phyloP scores from a whole-genome alignment of 139 green algal species.

The Bryopsis sp. region DNA sequence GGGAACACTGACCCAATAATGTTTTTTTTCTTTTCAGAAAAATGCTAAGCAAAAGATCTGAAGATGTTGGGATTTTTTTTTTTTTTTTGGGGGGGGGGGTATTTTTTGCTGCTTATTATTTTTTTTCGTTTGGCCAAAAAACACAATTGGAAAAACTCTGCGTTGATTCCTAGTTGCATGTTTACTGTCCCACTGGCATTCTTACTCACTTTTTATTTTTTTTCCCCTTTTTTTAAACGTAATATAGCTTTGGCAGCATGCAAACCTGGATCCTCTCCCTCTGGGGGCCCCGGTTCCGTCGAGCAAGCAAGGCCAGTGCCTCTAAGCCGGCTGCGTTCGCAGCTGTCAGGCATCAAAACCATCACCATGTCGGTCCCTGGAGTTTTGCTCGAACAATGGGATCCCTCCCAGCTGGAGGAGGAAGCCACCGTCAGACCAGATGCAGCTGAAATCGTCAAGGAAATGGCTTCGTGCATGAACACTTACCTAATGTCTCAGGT shows the following conservation, averaged over 20 bases:
- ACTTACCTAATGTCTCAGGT: conserved; percentile 39
- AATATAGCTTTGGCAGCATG: neutral
- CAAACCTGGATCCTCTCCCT: neutral
- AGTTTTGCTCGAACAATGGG: conserved; percentile 49
- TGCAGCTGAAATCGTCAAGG: conserved; percentile 35
- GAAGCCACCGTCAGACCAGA: conserved; percentile 35
- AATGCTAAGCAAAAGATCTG: too few species aligned
- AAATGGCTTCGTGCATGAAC: conserved; percentile 29
- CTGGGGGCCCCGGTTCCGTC: neutral
- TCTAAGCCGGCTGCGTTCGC: conserved; percentile 26
- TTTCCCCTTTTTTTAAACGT: too few species aligned
- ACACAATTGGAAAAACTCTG: neutral
- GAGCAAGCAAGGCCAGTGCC: conserved; percentile 11
- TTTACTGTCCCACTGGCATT: too few species aligned
- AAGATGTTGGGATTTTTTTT: too few species aligned
- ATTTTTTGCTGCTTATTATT: too few species aligned
- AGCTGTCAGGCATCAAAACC: conserved; percentile 38
- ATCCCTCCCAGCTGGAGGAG: conserved; percentile 40
- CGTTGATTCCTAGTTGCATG: neutral
- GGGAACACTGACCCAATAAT: too few species aligned
- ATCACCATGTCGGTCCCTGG: conserved; percentile 59
- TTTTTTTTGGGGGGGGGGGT: too few species aligned
- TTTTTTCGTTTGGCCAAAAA: too few species aligned
- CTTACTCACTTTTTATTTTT: too few species aligned
- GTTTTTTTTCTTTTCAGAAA: too few species aligned